Percentiles rank a stretch among this genome's conserved stretches.
These are phyloP conservation scores for Phaseolus coccineus DNA, from an alignment of 331 rosid species.

Conservation along the genomic window DNA sequence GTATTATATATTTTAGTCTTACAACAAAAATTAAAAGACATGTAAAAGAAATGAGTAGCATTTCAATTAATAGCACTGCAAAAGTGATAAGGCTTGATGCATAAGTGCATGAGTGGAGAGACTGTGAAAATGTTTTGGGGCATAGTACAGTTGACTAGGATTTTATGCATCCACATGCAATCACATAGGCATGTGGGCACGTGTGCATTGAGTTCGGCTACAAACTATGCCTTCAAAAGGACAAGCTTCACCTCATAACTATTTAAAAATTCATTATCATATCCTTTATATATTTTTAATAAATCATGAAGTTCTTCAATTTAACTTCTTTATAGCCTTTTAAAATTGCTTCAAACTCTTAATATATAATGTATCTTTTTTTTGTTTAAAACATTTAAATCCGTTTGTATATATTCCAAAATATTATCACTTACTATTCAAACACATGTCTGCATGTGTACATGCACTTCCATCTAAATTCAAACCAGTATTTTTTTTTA, in stretches of 20 bases:
- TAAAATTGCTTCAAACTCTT: neutral
- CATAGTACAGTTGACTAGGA: constrained; percentile 58
- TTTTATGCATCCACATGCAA: constrained; percentile 73
- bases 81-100: no score
- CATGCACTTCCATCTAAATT: constrained; percentile 59
- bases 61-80: no score
- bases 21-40: no score
- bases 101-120: constrained; percentile 14
- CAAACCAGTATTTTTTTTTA: neutral
- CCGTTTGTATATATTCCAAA: constrained; percentile 57
- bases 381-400: neutral
- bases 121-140: constrained; percentile 48
- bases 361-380: neutral
- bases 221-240: neutral
- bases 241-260: neutral
- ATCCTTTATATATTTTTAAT: neutral
- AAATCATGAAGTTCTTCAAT: neutral
- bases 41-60: no score
- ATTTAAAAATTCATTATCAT: neutral
- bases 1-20: no score
- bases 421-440: constrained; percentile 56
- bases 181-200: constrained; percentile 72
- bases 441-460: constrained; percentile 82
- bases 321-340: neutral
- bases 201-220: constrained; percentile 51